Conservation (phyloP, 2,329 filamentous ascomycete species). For the Colletotrichum filicis region DNA sequence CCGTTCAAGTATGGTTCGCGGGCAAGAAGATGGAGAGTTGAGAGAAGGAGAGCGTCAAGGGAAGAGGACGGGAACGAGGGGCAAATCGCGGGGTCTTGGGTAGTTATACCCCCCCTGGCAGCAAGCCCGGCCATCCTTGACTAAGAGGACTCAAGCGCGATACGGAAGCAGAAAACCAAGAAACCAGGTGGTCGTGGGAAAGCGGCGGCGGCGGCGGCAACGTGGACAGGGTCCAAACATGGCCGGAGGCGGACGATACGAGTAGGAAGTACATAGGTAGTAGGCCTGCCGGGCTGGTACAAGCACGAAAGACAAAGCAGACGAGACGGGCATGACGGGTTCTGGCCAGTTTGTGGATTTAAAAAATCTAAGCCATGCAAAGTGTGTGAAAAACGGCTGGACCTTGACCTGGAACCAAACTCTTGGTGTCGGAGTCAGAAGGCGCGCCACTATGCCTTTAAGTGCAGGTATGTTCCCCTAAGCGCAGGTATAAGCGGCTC, state of each 20-base stretch:
- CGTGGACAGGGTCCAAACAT: conserved; percentile 11
- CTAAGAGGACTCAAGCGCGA: conserved; percentile 16
- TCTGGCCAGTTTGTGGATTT: background rate
- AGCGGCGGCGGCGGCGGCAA: conserved; percentile 8
- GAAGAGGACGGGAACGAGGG: conserved; percentile 32
- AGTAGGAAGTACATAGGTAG: background rate
- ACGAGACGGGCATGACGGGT: background rate
- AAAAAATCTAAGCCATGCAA: background rate
- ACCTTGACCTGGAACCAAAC: conserved; percentile 34
- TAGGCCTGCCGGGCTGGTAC: background rate
- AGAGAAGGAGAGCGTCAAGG: conserved; percentile 19
- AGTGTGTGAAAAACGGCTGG: background rate
- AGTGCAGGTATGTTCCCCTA: conserved; percentile 38
- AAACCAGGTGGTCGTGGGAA: background rate
- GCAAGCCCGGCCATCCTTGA: conserved; percentile 13
- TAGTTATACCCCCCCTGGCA: conserved; percentile 29
- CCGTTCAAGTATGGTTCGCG: conserved; percentile 22
- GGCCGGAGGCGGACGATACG: conserved; percentile 16
- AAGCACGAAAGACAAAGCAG: background rate
- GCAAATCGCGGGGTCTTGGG: conserved; percentile 35
- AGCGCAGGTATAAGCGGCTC: conserved; percentile 39
- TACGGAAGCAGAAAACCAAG: conserved; percentile 25
- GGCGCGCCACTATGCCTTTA: conserved; percentile 30
- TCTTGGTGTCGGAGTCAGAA: conserved; percentile 33
- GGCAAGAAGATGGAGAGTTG: conserved; percentile 8